phyloP scores from a whole-genome alignment of 1,139 yeast species.

The Taphrina confusa region DNA sequence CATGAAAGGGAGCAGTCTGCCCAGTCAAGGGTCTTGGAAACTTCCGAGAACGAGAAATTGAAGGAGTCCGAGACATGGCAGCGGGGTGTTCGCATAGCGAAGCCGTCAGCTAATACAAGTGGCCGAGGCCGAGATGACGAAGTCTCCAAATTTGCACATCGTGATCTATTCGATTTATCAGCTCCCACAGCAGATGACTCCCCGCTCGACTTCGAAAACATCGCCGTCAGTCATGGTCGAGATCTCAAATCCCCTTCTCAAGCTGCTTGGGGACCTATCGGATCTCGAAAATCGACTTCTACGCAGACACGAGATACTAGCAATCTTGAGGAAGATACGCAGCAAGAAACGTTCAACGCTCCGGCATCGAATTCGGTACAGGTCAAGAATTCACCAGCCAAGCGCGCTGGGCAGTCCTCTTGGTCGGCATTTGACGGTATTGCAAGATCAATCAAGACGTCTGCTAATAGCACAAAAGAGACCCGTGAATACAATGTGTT shows the following conservation, averaged over 20 bases:
- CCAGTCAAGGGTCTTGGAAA: too few species aligned
- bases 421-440: conserved; percentile 21
- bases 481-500: conserved; percentile 8
- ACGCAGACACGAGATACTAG: neutral
- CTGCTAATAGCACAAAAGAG: neutral
- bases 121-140: neutral
- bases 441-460: neutral
- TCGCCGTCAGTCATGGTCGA: neutral
- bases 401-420: conserved; percentile 2
- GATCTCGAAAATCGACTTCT: conserved; percentile 9
- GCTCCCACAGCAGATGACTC: neutral
- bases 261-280: conserved; percentile 31
- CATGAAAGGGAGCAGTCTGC: too few species aligned
- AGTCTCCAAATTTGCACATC: neutral
- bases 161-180: conserved; percentile 4
- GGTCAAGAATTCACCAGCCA: neutral
- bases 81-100: neutral
- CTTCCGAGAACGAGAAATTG: neutral
- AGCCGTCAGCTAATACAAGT: neutral
- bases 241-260: neutral
- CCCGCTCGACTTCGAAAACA: neutral
- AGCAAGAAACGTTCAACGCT: neutral
- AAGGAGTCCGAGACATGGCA: neutral
- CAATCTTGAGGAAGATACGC: neutral
- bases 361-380: neutral